Evolutionary conservation across 2,329 filamentous ascomycete species (phyloP).

Genomic region (Sporothrix protearum): DNA sequence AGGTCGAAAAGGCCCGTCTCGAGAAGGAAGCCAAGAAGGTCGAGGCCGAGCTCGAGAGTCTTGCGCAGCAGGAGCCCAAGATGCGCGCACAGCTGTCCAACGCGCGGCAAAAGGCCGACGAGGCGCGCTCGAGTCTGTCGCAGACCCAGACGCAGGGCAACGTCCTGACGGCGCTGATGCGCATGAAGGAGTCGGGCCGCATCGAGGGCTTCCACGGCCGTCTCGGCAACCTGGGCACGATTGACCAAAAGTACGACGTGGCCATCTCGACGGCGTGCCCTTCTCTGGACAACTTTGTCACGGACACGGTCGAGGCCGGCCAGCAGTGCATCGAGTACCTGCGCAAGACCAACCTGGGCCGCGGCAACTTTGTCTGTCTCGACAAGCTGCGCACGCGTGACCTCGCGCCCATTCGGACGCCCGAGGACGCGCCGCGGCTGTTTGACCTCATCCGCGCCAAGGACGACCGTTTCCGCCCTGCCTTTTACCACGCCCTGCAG

Average conservation of each 20-base stretch:
- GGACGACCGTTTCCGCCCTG: slow-evolving; percentile 78
- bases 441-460: slow-evolving; percentile 92
- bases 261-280: slow-evolving; percentile 97
- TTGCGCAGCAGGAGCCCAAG: slow-evolving; percentile 74
- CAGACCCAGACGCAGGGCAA: slow-evolving; percentile 90
- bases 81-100: slow-evolving; percentile 81
- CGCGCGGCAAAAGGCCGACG: slow-evolving; percentile 90
- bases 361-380: slow-evolving; percentile 94
- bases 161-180: slow-evolving; percentile 86
- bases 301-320: slow-evolving; percentile 90
- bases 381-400: slow-evolving; percentile 80
- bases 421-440: slow-evolving; percentile 84
- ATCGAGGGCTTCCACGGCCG: slow-evolving; percentile 97
- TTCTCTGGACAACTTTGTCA: slow-evolving; percentile 90
- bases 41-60: slow-evolving; percentile 67
- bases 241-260: slow-evolving; percentile 90
- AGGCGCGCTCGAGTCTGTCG: slow-evolving; percentile 84
- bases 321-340: slow-evolving; percentile 98
- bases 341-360: slow-evolving; percentile 92
- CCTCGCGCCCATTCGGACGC: slow-evolving; percentile 75
- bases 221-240: slow-evolving; percentile 88
- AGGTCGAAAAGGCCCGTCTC: slow-evolving; percentile 66
- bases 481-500: slow-evolving; percentile 92
- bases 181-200: slow-evolving; percentile 90
- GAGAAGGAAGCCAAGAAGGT: slow-evolving; percentile 72